Evolutionary conservation across 2,329 filamentous ascomycete species (phyloP).

Genomic region (Trichoderma harzianum): DNA sequence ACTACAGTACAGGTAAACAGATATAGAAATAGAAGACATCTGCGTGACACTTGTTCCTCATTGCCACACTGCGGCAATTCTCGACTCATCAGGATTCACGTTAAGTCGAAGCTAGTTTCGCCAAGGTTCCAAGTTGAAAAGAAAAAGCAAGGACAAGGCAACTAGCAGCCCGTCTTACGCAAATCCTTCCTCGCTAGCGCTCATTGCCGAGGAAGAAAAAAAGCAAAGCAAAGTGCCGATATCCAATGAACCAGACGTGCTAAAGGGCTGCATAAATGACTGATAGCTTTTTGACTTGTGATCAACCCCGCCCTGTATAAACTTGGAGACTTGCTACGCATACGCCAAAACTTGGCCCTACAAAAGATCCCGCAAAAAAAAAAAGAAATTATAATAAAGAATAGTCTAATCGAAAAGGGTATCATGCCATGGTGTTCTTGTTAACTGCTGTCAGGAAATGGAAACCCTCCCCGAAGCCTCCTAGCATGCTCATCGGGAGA

Average conservation of each 20-base stretch:
- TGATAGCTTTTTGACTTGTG: not conserved
- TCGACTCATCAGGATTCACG: not conserved
- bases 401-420: not conserved
- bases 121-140: not conserved
- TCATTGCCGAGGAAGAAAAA: not conserved
- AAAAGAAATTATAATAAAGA: not conserved
- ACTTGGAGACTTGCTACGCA: not conserved
- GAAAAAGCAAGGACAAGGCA: not conserved
- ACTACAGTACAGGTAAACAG: not conserved
- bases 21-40: not conserved
- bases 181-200: not conserved
- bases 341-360: not conserved
- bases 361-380: not conserved
- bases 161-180: not conserved
- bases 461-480: not conserved
- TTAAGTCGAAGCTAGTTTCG: not conserved
- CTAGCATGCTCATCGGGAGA: constrained; percentile 1
- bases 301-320: not conserved
- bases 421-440: not conserved
- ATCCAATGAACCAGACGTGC: not conserved
- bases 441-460: not conserved
- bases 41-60: not conserved
- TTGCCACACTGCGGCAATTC: not conserved
- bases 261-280: not conserved
- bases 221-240: not conserved